These are phyloP conservation scores for Colletotrichum sp. DNA, from an alignment of 2,329 filamentous ascomycete genomes.

Conservation along the genomic window DNA sequence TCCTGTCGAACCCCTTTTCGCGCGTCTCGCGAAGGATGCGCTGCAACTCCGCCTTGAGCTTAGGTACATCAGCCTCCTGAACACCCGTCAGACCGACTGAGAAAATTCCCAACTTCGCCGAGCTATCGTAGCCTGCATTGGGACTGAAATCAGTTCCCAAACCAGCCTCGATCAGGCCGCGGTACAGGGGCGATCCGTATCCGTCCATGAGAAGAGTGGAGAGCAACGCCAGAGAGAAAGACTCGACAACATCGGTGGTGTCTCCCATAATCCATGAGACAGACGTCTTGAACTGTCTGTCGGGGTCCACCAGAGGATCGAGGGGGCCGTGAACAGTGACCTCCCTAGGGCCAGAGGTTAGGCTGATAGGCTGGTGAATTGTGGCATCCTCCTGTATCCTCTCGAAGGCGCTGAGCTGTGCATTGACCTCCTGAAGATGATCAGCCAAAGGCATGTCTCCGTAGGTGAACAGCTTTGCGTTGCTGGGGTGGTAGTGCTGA, in stretches of 20 bases:
- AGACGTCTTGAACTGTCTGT: conserved; percentile 92
- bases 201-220: conserved; percentile 89
- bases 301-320: conserved; percentile 83
- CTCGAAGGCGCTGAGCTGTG: conserved; percentile 75
- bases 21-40: conserved; percentile 74
- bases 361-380: conserved; percentile 76
- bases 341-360: conserved; percentile 69
- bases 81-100: conserved; percentile 93
- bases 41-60: conserved; percentile 76
- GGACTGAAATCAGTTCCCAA: conserved; percentile 93
- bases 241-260: conserved; percentile 81
- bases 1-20: conserved; percentile 81
- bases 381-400: conserved; percentile 72
- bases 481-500: conserved; percentile 96
- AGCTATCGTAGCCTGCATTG: conserved; percentile 89
- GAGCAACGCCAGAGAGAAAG: conserved; percentile 83
- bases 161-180: conserved; percentile 84
- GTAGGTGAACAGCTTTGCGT: conserved; percentile 94
- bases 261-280: conserved; percentile 92
- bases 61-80: conserved; percentile 76
- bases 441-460: conserved; percentile 87
- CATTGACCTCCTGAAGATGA: conserved; percentile 80
- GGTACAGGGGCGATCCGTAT: conserved; percentile 93
- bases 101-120: conserved; percentile 79
- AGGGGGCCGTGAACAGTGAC: conserved; percentile 80